Evolutionary conservation across 1,139 yeast genomes (phyloP).

Genomic region (Entelexis paramagnoliae): DNA sequence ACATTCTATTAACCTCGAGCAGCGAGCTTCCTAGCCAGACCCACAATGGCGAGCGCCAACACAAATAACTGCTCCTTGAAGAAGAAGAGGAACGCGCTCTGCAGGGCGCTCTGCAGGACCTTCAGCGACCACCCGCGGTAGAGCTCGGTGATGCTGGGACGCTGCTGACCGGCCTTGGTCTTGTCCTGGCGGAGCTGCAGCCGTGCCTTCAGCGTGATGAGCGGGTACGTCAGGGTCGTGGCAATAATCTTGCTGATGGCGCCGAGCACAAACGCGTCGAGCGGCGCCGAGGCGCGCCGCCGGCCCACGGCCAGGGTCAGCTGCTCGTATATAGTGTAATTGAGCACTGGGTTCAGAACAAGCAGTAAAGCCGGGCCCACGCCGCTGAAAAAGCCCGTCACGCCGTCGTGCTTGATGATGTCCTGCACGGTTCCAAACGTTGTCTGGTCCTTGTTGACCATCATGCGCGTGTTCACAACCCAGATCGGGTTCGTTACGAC

Average conservation of each 20-base stretch:
- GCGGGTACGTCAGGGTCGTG: slow-evolving; percentile 79
- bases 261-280: slow-evolving; percentile 75
- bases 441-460: slow-evolving; percentile 37
- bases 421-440: slow-evolving; percentile 49
- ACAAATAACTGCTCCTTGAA: slow-evolving; percentile 70
- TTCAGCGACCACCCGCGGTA: slow-evolving; percentile 76
- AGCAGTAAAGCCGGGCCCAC: slow-evolving; percentile 77
- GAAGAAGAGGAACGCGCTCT: slow-evolving; percentile 83
- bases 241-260: slow-evolving; percentile 85
- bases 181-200: slow-evolving; percentile 49
- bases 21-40: slow-evolving; percentile 24
- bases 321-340: slow-evolving; percentile 82
- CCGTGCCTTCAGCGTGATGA: slow-evolving; percentile 75
- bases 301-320: slow-evolving; percentile 56
- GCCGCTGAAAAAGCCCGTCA: slow-evolving; percentile 66
- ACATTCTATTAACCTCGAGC: slow-evolving; percentile 14
- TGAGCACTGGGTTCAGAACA: slow-evolving; percentile 81
- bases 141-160: slow-evolving; percentile 55
- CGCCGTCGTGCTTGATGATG: slow-evolving; percentile 62
- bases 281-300: slow-evolving; percentile 41
- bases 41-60: slow-evolving; percentile 29
- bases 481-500: slow-evolving; percentile 86
- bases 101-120: slow-evolving; percentile 68
- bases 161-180: slow-evolving; percentile 31
- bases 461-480: slow-evolving; percentile 89